phyloP scores from a whole-genome alignment of 1,284 basidiomycete genomes.

The Phellopilus nigrolimitatus region DNA sequence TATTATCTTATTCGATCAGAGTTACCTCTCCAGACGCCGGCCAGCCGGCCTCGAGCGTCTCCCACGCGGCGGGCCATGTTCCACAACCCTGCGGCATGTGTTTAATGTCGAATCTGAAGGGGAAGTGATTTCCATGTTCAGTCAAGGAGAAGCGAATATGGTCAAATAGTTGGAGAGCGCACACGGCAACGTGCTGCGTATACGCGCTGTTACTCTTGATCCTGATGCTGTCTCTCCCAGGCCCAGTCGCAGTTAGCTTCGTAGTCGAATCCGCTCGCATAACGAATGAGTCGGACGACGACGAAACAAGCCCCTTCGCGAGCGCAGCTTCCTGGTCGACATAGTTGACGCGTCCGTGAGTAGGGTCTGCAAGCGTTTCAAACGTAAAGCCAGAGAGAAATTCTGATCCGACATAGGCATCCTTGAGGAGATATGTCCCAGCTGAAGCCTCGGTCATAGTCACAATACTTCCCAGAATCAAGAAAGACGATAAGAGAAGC shows the following conservation, averaged over 20 bases:
- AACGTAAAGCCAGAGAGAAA: constrained; percentile 42
- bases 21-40: constrained; percentile 27
- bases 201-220: constrained; percentile 30
- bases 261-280: constrained; percentile 33
- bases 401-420: constrained; percentile 35
- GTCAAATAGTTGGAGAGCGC: background rate
- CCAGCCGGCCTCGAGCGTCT: constrained; percentile 32
- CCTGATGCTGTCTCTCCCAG: constrained; percentile 33
- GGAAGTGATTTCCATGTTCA: background rate
- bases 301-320: constrained; percentile 41
- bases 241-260: constrained; percentile 27
- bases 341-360: constrained; percentile 49
- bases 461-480: too few species aligned
- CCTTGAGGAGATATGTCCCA: constrained; percentile 32
- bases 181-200: constrained; percentile 31
- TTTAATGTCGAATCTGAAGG: constrained; percentile 30
- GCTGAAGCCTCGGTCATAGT: too few species aligned
- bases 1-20: background rate
- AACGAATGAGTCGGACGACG: constrained; percentile 39
- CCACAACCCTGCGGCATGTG: constrained; percentile 62
- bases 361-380: constrained; percentile 42
- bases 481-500: too few species aligned
- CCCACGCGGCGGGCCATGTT: constrained; percentile 45
- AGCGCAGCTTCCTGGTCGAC: constrained; percentile 42
- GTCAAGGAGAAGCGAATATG: background rate